Conservation (phyloP, 352 stramenopile species). For the Blastocystis hominis region DNA sequence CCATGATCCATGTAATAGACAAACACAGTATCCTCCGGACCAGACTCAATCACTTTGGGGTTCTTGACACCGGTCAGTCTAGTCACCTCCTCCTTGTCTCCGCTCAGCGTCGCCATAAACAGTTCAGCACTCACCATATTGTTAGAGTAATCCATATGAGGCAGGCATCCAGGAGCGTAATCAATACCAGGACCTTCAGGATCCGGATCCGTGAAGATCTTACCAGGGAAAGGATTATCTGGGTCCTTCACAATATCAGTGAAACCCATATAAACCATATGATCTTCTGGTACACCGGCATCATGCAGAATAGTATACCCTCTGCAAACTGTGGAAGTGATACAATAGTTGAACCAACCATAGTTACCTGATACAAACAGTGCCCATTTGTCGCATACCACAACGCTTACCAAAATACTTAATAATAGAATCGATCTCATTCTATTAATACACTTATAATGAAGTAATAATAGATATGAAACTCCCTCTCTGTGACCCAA, state of each 20-base stretch:
- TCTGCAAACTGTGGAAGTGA: constrained; percentile 58
- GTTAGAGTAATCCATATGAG: constrained; percentile 54
- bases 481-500: too few species aligned
- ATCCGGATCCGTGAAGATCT: constrained; percentile 49
- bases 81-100: constrained; percentile 39
- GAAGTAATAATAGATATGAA: too few species aligned
- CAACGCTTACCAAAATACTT: constrained; percentile 7
- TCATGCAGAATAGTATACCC: constrained; percentile 40
- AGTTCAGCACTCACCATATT: constrained; percentile 47
- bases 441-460: too few species aligned
- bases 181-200: constrained; percentile 41
- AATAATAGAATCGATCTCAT: constrained; percentile 33
- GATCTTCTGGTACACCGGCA: constrained; percentile 41
- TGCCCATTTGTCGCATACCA: constrained; percentile 41
- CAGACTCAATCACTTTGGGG: constrained; percentile 57
- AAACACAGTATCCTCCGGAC: constrained; percentile 55
- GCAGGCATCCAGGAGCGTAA: constrained; percentile 54
- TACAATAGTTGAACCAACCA: constrained; percentile 55
- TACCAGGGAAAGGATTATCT: constrained; percentile 44
- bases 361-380: constrained; percentile 54
- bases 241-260: constrained; percentile 14
- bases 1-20: constrained; percentile 58
- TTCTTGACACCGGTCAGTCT: constrained; percentile 57
- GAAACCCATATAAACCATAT: constrained; percentile 57
- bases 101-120: constrained; percentile 50